Base-by-base conservation (phyloP, 2,329 filamentous ascomycete genomes). In the Aspergillus versicolor region DNA sequence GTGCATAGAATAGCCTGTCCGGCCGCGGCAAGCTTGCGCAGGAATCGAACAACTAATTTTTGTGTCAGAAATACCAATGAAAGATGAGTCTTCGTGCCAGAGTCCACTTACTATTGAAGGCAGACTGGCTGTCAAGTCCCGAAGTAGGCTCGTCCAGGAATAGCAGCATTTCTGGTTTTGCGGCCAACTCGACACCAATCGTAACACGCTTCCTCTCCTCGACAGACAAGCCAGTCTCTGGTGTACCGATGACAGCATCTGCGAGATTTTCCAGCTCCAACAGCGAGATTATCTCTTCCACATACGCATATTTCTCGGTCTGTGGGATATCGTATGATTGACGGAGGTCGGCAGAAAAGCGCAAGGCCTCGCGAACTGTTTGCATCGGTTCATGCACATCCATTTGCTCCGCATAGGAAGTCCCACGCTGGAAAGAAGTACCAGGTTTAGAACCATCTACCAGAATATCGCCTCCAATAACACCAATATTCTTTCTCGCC, bases 191-290 rank as follows among this genome's bases (percentile, higher is more conserved):
- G 5, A 75, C 71, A 5, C 73, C 73, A 19, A 75, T 75, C 1
- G 73, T 75, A 8, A 75, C 65, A 13, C 74, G 64, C 56, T 77
- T 77, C n/a, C 75, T 65, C 54, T 77, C 72, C 59, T 77, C 75
- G 2, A 88, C 84, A 13, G 82, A 82, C 22, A 89, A 77, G 54
- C 86, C 85, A 52, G 77, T 79, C 56, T 84, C 82, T 0, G 56
- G 41, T 83, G 82, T 22, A 79, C 86, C 85, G 60, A 89, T 86
- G 47, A 88, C 83, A 8, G 86, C 85, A 68, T 88, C 85, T 8
- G 84, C 85, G 59, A 87, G 82, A 48, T 84, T 82, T 61, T 87
- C 84, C 79, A 88, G 83, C 60, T 88, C 85, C 12, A 88, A 74
- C 0, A 88, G 73, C n/a, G 80, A 79, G 19, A 88, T 82, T 45